Evolutionary conservation across 371 early-diverging fungal genomes (phyloP), one percentile per base, ranked within the genome.

Genomic region (Rhizopus sp.): DNA sequence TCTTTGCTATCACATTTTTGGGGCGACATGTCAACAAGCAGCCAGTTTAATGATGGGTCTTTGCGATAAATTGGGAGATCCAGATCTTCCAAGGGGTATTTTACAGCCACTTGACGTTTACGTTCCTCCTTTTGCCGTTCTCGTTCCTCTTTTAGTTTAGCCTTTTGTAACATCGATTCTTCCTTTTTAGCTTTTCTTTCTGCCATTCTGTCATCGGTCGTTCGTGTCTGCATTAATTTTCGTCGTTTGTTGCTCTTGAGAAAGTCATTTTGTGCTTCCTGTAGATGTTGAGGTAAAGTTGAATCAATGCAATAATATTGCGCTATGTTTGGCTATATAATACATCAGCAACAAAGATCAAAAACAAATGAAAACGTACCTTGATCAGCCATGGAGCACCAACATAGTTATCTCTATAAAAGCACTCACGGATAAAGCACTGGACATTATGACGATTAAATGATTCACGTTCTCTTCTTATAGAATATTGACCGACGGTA

Each of bases 301-400:
- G 68, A 70, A 42, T 76, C 74, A 34, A 84, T 78, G 6, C 68
- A 72, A 46, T 84, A 85, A 12, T 72, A 70, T 10, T 68, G 53
- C 4, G 77, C 77, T 50, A 80, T 60, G 7, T 72, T 65, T n/a
- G 78, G 57, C 78, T 82, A 71, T 9, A 30, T 32, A 33, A 17
- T 38, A 55, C 41, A 63, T 15, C 13, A 53, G 12, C 30, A 23
- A 33, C 38, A 30, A 33, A 40, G 6, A 12, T 1, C 3, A 32
- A 47, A n/a, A 42, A 13, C 17, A 42, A n/a, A 42, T 7, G 8
- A 32, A 23, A 13, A 42, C 45, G 44, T 73, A 87, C 88, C 83
- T 82, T 78, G 29, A 91, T 74, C 12, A 86, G 35, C 87, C 88
- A 88, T 9, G 89, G 89, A 32, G 88, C 84, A 13, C 85, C 86